Conservation (phyloP, 768 basidiomycete genomes). For the Hirschioporus abietinus region DNA sequence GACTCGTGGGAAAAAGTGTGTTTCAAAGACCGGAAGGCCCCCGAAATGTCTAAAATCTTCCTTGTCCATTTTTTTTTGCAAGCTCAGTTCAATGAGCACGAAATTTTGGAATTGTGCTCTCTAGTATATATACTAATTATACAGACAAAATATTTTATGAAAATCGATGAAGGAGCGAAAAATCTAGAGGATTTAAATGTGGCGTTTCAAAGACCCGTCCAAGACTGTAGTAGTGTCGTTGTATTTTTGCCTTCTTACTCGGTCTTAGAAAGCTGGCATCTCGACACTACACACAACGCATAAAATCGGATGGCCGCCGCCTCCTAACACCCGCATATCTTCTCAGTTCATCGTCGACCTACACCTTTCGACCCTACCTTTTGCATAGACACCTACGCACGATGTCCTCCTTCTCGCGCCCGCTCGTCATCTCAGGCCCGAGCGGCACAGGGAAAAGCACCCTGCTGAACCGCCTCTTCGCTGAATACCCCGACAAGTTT, state of each 20-base stretch:
- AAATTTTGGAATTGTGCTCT: no score
- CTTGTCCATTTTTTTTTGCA: no score
- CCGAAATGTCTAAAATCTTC: no score
- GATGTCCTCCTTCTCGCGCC: constrained; percentile 33
- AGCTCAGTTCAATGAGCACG: no score
- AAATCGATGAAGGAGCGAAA: no score
- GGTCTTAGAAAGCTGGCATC: background rate
- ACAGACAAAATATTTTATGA: no score
- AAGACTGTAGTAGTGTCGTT: no score
- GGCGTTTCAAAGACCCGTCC: no score
- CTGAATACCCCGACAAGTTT: constrained; percentile 76
- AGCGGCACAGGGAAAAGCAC: constrained; percentile 96
- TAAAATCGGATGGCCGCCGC: background rate
- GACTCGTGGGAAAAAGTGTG: no score
- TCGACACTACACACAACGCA: background rate
- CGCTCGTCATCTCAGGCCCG: constrained; percentile 85
- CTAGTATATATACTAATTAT: no score
- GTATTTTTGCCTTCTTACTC: background rate
- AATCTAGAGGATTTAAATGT: no score
- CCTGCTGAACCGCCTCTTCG: constrained; percentile 75
- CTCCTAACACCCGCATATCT: background rate
- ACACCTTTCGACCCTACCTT: background rate
- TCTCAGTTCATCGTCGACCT: background rate
- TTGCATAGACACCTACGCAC: background rate
- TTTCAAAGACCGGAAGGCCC: no score